These are phyloP conservation scores for Penicillium brasilianum DNA, from an alignment of 2,329 filamentous ascomycete species.

Conservation along the genomic window DNA sequence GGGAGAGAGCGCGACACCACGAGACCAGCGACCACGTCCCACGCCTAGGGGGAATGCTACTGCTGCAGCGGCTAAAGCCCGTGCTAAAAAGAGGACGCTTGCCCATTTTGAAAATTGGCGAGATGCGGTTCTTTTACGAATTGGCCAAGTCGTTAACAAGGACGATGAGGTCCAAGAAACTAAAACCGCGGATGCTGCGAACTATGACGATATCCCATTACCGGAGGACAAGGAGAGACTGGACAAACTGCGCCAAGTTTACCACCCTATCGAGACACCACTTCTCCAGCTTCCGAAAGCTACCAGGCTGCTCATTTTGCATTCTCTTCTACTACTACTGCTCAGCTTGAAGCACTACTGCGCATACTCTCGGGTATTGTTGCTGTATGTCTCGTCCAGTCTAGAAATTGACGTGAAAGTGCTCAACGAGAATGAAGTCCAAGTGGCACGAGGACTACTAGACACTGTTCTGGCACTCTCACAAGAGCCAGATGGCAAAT, in stretches of 20 bases:
- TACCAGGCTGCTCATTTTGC: conserved; percentile 68
- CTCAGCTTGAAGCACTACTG: conserved; percentile 79
- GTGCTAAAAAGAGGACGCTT: conserved; percentile 64
- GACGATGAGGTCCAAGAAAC: conserved; percentile 49
- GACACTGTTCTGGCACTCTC: conserved; percentile 77
- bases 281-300: conserved; percentile 50
- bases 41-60: conserved; percentile 22
- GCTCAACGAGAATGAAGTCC: conserved; percentile 73
- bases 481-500: conserved; percentile 76
- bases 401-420: conserved; percentile 69
- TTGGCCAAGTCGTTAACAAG: conserved; percentile 70
- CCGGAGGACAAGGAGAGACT: conserved; percentile 33
- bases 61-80: conserved; percentile 45
- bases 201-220: conserved; percentile 30
- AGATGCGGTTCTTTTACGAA: conserved; percentile 68
- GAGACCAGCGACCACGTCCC: conserved; percentile 13
- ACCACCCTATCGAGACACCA: conserved; percentile 64
- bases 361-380: conserved; percentile 72
- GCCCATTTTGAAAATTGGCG: conserved; percentile 83
- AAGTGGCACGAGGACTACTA: conserved; percentile 75
- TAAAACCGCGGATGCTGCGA: conserved; percentile 31
- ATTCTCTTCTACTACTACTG: conserved; percentile 72
- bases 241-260: conserved; percentile 48
- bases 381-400: conserved; percentile 72
- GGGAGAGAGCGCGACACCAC: background rate